These are phyloP conservation scores for Fusarium sp. DNA, from an alignment of 2,329 filamentous ascomycete genomes.

Conservation along the genomic window DNA sequence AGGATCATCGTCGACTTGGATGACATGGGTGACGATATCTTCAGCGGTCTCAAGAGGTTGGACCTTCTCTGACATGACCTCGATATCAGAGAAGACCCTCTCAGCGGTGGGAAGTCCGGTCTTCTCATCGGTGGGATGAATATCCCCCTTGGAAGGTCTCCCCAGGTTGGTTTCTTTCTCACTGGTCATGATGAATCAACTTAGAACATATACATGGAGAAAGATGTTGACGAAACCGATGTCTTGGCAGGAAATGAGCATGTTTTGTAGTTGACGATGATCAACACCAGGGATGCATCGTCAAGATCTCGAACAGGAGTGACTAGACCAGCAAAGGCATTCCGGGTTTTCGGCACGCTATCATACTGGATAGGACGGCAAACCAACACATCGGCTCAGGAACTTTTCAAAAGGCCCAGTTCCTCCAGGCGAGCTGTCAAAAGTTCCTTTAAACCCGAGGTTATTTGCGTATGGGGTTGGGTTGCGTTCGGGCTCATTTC, in stretches of 20 bases:
- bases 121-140: conserved; percentile 23
- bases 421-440: conserved; percentile 1
- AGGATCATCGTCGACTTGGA: conserved; percentile 46
- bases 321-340: neutral
- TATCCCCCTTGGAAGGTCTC: neutral
- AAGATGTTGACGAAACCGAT: neutral
- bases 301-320: neutral
- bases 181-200: neutral
- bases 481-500: conserved; percentile 6
- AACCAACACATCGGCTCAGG: neutral
- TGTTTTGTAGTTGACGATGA: conserved; percentile 13
- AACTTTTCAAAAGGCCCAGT: conserved; percentile 23
- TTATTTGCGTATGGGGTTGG: conserved; percentile 3
- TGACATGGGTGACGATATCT: conserved; percentile 44
- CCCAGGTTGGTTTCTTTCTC: conserved; percentile 5
- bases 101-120: conserved; percentile 3
- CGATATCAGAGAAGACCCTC: conserved; percentile 11
- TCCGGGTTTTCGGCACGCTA: conserved; percentile 28
- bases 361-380: conserved; percentile 19
- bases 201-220: conserved; percentile 3
- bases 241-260: neutral
- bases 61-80: conserved; percentile 7
- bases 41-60: conserved; percentile 30
- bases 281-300: conserved; percentile 1
- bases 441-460: conserved; percentile 22